Evolutionary conservation across 306 rosid genomes (phyloP), one percentile per base, ranked within the genome.

Genomic region (barrel medic (Medicago truncatula)): DNA sequence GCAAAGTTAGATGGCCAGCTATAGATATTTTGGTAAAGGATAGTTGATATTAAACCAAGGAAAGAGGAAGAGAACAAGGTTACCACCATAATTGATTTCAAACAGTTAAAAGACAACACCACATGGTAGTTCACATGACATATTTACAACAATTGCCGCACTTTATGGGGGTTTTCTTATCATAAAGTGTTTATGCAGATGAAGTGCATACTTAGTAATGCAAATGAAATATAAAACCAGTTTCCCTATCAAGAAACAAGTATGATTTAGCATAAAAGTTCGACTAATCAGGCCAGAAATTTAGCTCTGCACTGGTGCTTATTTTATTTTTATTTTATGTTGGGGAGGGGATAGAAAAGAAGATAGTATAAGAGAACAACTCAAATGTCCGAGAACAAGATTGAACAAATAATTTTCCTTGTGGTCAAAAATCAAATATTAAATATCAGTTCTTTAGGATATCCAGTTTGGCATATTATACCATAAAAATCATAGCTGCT

Each of bases 391-490:
- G 31, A 60, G 66, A 60, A 60, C 39, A 60, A 28, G 66, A 60
- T 28, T 28, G 66, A 60, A 28, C 18, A 60, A 23, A 60, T 14
- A 60, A 28, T 60, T 25, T 5, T 31, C 41, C 18, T 60, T 8
- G 2, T 13, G 14, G 20, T 9, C 4, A 56, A 56, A 56, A 56
- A 56, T 20, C 61, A 56, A 56, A 56, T 8, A 54, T 54, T 17
- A 25, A 60, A 25, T 83, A 61, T 63, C 77, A 61, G 21, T 60
- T 68, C 76, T 73, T 38, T 23, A 60, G 77, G 38, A 58, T 17
- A 28, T 72, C 50, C 41, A 28, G 66, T 40, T 60, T 7, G 9
- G 17, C 66, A 28, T 28, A 25, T 13, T 25, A 60, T 16, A 63
- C 68, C 43, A 63, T 36, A 63, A 67, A 25, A 59, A 34, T 74